These are phyloP conservation scores for Leptographium procerum DNA, from an alignment of 2,329 filamentous ascomycete species.

Conservation along the genomic window DNA sequence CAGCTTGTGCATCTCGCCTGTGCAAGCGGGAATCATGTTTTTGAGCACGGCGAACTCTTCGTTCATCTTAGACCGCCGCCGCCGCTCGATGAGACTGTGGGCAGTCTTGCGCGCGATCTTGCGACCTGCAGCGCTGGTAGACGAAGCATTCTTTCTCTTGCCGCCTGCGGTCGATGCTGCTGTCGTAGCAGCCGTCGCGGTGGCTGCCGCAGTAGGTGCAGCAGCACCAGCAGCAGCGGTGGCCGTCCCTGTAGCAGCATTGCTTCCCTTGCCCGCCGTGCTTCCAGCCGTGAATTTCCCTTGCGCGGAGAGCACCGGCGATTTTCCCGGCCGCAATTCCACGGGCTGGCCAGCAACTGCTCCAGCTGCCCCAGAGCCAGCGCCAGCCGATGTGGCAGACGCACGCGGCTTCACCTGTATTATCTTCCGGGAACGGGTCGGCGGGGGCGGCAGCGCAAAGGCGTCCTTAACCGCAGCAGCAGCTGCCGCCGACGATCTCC, in stretches of 20 bases:
- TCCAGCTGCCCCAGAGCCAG: not conserved
- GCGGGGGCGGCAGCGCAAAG: constrained; percentile 81
- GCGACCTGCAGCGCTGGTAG: constrained; percentile 73
- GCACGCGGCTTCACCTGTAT: constrained; percentile 83
- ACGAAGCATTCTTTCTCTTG: constrained; percentile 68
- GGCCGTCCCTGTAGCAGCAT: not conserved
- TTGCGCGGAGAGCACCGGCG: not conserved
- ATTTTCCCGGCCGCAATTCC: not conserved
- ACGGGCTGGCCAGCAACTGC: not conserved
- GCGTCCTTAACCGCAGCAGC: constrained; percentile 38
- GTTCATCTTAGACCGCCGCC: constrained; percentile 93
- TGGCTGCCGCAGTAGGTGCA: not conserved
- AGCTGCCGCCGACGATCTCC: constrained; percentile 29
- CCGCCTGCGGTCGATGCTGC: constrained; percentile 22
- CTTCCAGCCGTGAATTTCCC: constrained; percentile 4
- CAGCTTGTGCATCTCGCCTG: constrained; percentile 97
- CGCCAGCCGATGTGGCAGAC: constrained; percentile 9
- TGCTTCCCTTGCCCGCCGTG: constrained; percentile 1
- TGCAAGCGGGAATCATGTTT: constrained; percentile 88
- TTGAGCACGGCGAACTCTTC: constrained; percentile 93
- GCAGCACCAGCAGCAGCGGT: constrained; percentile 6
- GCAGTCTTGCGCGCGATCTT: constrained; percentile 95
- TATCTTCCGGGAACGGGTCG: constrained; percentile 85
- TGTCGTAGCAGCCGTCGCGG: not conserved
- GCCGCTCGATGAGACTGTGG: constrained; percentile 85